phyloP scores from a whole-genome alignment of 2,329 filamentous ascomycete species.

The Coniella vitis region DNA sequence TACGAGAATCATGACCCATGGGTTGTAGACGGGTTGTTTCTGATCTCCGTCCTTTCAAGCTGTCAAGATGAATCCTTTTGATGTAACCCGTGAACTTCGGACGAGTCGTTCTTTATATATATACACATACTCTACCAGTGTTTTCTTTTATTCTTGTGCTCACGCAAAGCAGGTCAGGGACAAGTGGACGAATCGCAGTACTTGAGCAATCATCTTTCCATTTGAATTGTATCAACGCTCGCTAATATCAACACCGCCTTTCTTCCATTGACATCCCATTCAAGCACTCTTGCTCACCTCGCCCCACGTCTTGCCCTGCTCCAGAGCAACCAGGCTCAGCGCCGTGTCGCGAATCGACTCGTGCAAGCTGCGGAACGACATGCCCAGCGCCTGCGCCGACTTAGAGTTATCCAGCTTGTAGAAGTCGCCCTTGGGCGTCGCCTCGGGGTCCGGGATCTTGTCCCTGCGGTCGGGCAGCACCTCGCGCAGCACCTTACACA shows the following conservation, averaged over 20 bases:
- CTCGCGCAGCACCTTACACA: conserved; percentile 7
- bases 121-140: too few relatives aligned
- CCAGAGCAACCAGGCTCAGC: conserved; percentile 8
- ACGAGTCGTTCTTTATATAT: too few relatives aligned
- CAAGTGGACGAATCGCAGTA: too few relatives aligned
- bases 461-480: conserved; percentile 8
- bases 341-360: conserved; percentile 12
- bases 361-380: conserved; percentile 3
- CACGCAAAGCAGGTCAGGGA: too few relatives aligned
- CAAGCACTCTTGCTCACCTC: neutral
- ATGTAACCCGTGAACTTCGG: too few relatives aligned
- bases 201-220: conserved; percentile 13
- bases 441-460: conserved; percentile 12
- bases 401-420: conserved; percentile 12
- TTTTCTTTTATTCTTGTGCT: too few relatives aligned
- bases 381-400: conserved; percentile 4
- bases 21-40: too few relatives aligned
- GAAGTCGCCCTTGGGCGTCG: conserved; percentile 1
- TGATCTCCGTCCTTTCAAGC: too few relatives aligned
- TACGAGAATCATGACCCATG: too few relatives aligned
- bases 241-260: neutral
- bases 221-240: neutral
- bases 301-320: conserved; percentile 10
- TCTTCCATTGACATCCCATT: neutral
- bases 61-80: too few relatives aligned